phyloP scores from a whole-genome alignment of 2,329 filamentous ascomycete genomes.

The Aspergillus clavatus region DNA sequence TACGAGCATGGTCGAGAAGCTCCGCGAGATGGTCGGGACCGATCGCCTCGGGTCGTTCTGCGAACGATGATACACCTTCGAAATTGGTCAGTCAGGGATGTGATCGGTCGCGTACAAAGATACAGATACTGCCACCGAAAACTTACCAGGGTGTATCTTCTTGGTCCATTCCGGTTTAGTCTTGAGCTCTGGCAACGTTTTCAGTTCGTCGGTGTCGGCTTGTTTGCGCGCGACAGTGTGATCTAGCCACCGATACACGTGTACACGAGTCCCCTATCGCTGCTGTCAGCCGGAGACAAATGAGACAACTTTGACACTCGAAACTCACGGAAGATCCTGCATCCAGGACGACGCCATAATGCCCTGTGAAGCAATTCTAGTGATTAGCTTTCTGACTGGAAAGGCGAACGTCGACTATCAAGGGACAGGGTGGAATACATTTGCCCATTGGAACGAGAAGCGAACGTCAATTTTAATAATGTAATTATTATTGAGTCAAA shows the following conservation, averaged over 20 bases:
- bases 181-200: constrained; percentile 70
- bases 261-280: constrained; percentile 73
- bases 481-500: constrained; percentile 9
- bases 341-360: constrained; percentile 93
- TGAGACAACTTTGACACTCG: background rate
- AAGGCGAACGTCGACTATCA: background rate
- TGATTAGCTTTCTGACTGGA: constrained; percentile 1
- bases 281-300: constrained; percentile 6
- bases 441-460: constrained; percentile 37
- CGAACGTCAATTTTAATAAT: constrained; percentile 5
- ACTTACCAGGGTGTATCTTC: constrained; percentile 80
- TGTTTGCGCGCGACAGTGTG: constrained; percentile 61
- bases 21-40: constrained; percentile 75
- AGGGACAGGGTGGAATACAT: constrained; percentile 26
- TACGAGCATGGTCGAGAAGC: constrained; percentile 75
- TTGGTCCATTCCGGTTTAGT: constrained; percentile 85
- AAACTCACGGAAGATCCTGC: constrained; percentile 76
- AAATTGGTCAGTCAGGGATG: constrained; percentile 7
- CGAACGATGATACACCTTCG: constrained; percentile 76
- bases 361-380: constrained; percentile 38
- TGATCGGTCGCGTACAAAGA: background rate
- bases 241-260: constrained; percentile 92
- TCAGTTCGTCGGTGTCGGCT: constrained; percentile 56
- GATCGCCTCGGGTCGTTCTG: constrained; percentile 67
- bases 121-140: background rate